A percentile compares a stretch with the other conserved stretches of the same genome.
These are phyloP conservation scores for Pyrenochaeta sp. DNA, from an alignment of 2,329 filamentous ascomycete genomes.

Conservation along the genomic window DNA sequence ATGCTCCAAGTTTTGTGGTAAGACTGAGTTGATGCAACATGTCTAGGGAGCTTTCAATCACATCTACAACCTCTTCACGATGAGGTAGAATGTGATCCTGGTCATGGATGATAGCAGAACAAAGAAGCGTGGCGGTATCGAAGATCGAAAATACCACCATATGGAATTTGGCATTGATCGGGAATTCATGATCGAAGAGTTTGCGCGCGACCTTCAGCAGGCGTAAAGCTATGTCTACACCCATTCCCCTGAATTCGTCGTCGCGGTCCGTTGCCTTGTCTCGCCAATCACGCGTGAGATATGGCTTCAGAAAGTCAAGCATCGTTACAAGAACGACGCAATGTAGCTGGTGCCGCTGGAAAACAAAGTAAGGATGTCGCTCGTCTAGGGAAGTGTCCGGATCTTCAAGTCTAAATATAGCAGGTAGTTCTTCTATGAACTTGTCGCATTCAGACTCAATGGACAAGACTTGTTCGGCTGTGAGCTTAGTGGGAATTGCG, in stretches of 20 bases:
- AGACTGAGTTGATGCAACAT: slow-evolving; percentile 41
- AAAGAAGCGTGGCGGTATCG: slow-evolving; percentile 60
- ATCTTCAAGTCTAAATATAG: slow-evolving; percentile 48
- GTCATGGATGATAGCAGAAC: slow-evolving; percentile 62
- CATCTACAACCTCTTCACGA: slow-evolving; percentile 51
- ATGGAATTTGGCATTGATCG: slow-evolving; percentile 58
- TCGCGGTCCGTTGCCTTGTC: slow-evolving; percentile 41
- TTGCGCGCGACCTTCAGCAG: slow-evolving; percentile 51
- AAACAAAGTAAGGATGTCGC: slow-evolving; percentile 52
- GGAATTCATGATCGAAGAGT: slow-evolving; percentile 56
- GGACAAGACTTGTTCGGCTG: slow-evolving; percentile 28
- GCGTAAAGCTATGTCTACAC: slow-evolving; percentile 55
- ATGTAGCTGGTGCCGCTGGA: slow-evolving; percentile 58
- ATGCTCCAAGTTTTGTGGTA: slow-evolving; percentile 37
- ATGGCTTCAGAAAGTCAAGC: slow-evolving; percentile 56
- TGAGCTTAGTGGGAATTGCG: slow-evolving; percentile 20
- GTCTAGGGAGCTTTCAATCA: slow-evolving; percentile 44
- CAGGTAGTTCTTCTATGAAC: slow-evolving; percentile 56
- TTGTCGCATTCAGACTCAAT: slow-evolving; percentile 49
- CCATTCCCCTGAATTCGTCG: slow-evolving; percentile 50
- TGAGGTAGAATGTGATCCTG: slow-evolving; percentile 50
- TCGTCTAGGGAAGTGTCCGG: slow-evolving; percentile 55
- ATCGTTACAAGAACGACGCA: slow-evolving; percentile 56
- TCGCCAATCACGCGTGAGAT: slow-evolving; percentile 50
- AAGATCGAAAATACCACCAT: slow-evolving; percentile 61